Evolutionary conservation across 2,329 filamentous ascomycete species (phyloP).

Genomic region (Ceratocystis variospora): DNA sequence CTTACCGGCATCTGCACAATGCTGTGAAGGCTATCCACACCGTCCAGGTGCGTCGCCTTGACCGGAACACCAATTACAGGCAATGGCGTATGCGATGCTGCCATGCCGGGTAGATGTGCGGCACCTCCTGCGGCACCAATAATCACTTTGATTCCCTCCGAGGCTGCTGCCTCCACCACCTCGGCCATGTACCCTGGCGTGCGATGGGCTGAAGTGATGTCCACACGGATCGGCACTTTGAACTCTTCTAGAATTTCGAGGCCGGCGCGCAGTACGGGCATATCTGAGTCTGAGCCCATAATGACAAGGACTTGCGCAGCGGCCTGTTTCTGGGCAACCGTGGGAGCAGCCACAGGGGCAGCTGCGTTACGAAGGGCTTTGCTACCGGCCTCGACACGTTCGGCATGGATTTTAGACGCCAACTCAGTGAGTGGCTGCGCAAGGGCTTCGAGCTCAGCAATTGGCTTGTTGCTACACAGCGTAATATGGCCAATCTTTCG

Average conservation of each 20-base stretch:
- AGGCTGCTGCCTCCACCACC: conserved; percentile 49
- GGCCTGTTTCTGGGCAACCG: conserved; percentile 9
- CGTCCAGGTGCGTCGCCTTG: conserved; percentile 58
- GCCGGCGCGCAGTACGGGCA: conserved; percentile 51
- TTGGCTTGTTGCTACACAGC: conserved; percentile 54
- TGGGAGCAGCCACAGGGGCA: conserved; percentile 16
- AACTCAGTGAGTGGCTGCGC: conserved; percentile 55
- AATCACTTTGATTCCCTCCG: conserved; percentile 55
- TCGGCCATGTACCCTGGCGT: conserved; percentile 57
- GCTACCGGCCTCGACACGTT: conserved; percentile 34
- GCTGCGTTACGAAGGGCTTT: conserved; percentile 27
- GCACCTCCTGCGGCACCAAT: conserved; percentile 66
- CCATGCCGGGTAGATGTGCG: conserved; percentile 62
- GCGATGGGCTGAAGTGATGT: conserved; percentile 69
- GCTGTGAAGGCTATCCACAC: conserved; percentile 54
- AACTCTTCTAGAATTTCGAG: conserved; percentile 56
- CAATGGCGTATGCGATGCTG: conserved; percentile 54
- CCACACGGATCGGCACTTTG: conserved; percentile 54
- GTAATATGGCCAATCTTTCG: conserved; percentile 96
- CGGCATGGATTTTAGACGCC: conserved; percentile 45
- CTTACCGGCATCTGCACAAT: conserved; percentile 65
- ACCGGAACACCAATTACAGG: conserved; percentile 69
- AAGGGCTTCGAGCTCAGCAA: conserved; percentile 44
- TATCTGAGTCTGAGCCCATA: conserved; percentile 73
- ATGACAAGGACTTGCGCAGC: conserved; percentile 50